These are phyloP conservation scores for Dendryphion nanum DNA, from an alignment of 2,329 filamentous ascomycete species.

Conservation along the genomic window DNA sequence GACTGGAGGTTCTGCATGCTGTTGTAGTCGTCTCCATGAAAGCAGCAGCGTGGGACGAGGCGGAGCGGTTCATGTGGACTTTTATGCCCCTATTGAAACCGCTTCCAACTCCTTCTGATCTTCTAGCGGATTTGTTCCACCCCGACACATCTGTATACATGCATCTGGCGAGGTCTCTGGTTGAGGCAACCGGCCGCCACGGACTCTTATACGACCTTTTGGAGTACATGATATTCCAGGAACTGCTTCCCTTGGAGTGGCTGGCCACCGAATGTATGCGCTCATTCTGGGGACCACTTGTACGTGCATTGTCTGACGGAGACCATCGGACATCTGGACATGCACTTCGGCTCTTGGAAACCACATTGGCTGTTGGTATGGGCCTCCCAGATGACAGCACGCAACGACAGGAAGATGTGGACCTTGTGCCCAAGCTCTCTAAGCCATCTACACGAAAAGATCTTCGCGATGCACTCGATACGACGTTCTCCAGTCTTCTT, in stretches of 20 bases:
- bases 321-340: conserved; percentile 22
- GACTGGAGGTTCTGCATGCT: conserved; percentile 18
- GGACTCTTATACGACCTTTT: conserved; percentile 35
- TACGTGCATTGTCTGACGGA: conserved; percentile 30
- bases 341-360: conserved; percentile 32
- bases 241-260: conserved; percentile 39
- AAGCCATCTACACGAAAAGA: conserved; percentile 24
- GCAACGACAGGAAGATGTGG: conserved; percentile 16
- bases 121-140: conserved; percentile 28
- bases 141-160: conserved; percentile 23
- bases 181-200: conserved; percentile 25
- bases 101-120: conserved; percentile 21
- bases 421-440: conserved; percentile 16
- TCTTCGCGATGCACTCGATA: conserved; percentile 33
- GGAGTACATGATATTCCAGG: conserved; percentile 31
- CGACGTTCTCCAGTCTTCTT: conserved; percentile 34
- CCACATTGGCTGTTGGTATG: conserved; percentile 24
- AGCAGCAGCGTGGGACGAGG: conserved; percentile 34
- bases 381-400: conserved; percentile 26
- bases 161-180: conserved; percentile 25
- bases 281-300: conserved; percentile 33
- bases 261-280: conserved; percentile 37
- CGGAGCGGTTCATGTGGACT: conserved; percentile 31
- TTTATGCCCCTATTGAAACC: conserved; percentile 24
- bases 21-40: conserved; percentile 30